Conservation (phyloP, 345 rosid species). For the Erodium maritimum region DNA sequence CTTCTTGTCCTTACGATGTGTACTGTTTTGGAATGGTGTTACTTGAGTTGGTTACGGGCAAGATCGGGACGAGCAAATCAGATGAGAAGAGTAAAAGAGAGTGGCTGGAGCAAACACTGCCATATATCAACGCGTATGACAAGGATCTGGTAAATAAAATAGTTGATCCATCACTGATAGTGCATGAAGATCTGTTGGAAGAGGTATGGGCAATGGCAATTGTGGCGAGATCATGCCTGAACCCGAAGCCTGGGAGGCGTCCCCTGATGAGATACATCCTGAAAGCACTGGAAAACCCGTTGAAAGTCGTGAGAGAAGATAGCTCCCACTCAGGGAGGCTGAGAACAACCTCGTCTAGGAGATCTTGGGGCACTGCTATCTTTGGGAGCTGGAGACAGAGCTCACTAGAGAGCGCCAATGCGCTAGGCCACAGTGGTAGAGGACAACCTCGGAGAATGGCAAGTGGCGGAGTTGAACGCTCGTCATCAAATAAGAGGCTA, state of each 20-base stretch:
- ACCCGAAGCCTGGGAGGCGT: conserved; percentile 69
- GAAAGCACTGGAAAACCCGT: conserved; percentile 81
- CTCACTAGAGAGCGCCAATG: conserved; percentile 31
- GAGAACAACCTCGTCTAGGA: conserved; percentile 47
- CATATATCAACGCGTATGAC: conserved; percentile 47
- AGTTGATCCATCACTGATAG: conserved; percentile 65
- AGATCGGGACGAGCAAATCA: conserved; percentile 62
- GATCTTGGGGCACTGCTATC: conserved; percentile 51
- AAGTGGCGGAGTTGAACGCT: conserved; percentile 42
- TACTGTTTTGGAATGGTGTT: conserved; percentile 83
- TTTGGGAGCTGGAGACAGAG: conserved; percentile 82
- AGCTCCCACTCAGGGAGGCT: conserved; percentile 31
- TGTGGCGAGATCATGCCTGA: conserved; percentile 81
- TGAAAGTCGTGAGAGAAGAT: conserved; percentile 77
- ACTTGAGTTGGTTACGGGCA: conserved; percentile 83
- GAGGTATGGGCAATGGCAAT: conserved; percentile 99
- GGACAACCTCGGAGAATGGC: conserved; percentile 39
- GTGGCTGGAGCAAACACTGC: conserved; percentile 43
- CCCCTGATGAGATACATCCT: conserved; percentile 79
- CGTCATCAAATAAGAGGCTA: conserved; percentile 39
- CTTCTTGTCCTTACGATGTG: conserved; percentile 66
- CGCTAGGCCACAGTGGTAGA: conserved; percentile 22
- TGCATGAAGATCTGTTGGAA: conserved; percentile 83
- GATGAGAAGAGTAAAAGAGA: conserved; percentile 45
- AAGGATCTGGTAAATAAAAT: conserved; percentile 66